Evolutionary conservation across 2,329 filamentous ascomycete genomes (phyloP).

Genomic region (Fusarium nygamai): DNA sequence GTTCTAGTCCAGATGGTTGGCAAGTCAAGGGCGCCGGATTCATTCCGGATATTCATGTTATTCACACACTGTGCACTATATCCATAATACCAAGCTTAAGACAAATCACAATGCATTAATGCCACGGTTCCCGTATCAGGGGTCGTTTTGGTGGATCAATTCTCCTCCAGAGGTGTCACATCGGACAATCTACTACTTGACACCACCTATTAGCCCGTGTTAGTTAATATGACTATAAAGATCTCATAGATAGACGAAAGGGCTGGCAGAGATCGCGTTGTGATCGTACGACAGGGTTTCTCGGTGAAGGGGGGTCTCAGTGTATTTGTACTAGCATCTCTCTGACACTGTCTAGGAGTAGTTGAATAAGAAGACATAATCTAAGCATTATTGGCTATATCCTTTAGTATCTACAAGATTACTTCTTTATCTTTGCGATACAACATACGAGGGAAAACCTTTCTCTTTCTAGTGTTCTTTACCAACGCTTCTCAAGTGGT

Average conservation of each 20-base stretch:
- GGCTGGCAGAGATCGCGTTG: not conserved
- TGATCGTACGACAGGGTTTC: not conserved
- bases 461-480: not conserved
- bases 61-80: not conserved
- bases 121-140: not conserved
- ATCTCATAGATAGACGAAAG: not conserved
- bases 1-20: no score
- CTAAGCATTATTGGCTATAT: not conserved
- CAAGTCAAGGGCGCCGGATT: not conserved
- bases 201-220: not conserved
- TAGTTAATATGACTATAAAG: no score
- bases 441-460: fast-evolving
- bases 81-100: fast-evolving
- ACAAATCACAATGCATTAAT: fast-evolving
- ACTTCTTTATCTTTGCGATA: fast-evolving
- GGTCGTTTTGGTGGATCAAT: no score
- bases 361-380: not conserved
- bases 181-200: no score
- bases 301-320: no score
- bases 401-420: not conserved
- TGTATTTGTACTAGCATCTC: fast-evolving
- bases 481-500: not conserved
- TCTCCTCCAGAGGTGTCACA: not conserved
- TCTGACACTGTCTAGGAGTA: fast-evolving
- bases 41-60: no score